Percentiles rank a stretch among this genome's conserved stretches.
phyloP scores from a whole-genome alignment of 495 filamentous ascomycete genomes.

The Annulohypoxylon nitens region DNA sequence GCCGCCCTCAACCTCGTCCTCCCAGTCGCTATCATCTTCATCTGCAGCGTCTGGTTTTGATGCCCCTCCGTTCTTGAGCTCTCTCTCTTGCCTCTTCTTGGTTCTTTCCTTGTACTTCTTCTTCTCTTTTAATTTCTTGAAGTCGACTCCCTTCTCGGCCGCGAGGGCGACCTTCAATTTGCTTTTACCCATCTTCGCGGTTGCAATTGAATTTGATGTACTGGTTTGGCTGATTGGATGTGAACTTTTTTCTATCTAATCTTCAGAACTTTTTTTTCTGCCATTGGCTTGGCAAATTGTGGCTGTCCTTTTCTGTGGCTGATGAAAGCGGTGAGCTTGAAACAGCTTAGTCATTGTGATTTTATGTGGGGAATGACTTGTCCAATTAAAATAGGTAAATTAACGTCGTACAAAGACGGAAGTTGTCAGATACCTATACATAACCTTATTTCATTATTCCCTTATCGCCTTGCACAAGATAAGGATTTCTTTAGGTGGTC shows the following conservation, averaged over 20 bases:
- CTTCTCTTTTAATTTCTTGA: slow-evolving; percentile 72
- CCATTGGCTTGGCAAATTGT: slow-evolving; percentile 29
- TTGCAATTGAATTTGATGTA: slow-evolving; percentile 27
- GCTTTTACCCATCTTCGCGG: slow-evolving; percentile 63
- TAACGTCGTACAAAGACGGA: too few species aligned
- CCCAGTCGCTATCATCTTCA: slow-evolving; percentile 56
- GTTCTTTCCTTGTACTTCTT: slow-evolving; percentile 65
- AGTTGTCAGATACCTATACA: too few species aligned
- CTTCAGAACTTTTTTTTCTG: slow-evolving; percentile 48
- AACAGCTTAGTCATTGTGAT: background rate
- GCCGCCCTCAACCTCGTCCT: slow-evolving; percentile 55
- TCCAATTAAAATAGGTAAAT: background rate
- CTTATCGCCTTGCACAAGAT: too few species aligned
- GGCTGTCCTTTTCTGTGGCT: slow-evolving; percentile 29
- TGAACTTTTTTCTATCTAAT: slow-evolving; percentile 31
- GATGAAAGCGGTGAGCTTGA: slow-evolving; percentile 29
- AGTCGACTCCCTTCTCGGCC: slow-evolving; percentile 75
- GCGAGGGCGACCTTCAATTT: slow-evolving; percentile 75
- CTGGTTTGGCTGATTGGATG: slow-evolving; percentile 16
- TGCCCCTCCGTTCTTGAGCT: slow-evolving; percentile 54
- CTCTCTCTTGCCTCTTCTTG: slow-evolving; percentile 64
- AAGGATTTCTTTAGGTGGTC: too few species aligned
- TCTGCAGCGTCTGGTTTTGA: slow-evolving; percentile 52
- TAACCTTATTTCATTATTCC: too few species aligned
- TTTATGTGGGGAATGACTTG: background rate